These are phyloP conservation scores for Fusarium coffeatum DNA, from an alignment of 2,329 filamentous ascomycete genomes.

Conservation along the genomic window DNA sequence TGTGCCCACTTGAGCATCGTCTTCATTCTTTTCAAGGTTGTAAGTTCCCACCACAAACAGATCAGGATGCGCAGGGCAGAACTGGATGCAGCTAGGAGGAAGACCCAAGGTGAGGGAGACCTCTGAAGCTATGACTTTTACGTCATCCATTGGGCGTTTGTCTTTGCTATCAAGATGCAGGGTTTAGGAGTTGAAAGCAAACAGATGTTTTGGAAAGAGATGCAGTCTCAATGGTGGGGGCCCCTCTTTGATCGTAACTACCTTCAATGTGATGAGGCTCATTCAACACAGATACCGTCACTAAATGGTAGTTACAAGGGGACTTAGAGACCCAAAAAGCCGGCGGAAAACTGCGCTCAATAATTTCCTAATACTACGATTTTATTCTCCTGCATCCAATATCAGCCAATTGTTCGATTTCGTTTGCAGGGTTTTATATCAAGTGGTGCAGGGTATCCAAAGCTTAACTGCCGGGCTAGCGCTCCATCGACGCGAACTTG, in stretches of 20 bases:
- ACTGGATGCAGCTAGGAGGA: constrained; percentile 83
- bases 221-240: constrained; percentile 34
- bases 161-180: constrained; percentile 1
- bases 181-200: constrained; percentile 8
- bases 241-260: not conserved
- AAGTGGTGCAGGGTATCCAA: constrained; percentile 1
- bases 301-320: not conserved
- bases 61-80: constrained; percentile 70
- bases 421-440: not conserved
- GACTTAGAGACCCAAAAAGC: not conserved
- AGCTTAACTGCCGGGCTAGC: constrained; percentile 31
- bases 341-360: too few species aligned
- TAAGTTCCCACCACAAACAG: constrained; percentile 89
- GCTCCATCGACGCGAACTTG: constrained; percentile 40
- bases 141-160: constrained; percentile 37
- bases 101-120: constrained; percentile 68
- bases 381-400: not conserved
- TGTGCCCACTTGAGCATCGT: constrained; percentile 46
- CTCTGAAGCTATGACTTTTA: constrained; percentile 54
- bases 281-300: not conserved
- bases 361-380: not conserved
- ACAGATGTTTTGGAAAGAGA: constrained; percentile 15
- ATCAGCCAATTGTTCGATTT: not conserved
- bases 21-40: constrained; percentile 69
- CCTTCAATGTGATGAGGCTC: not conserved